Conservation (phyloP, 73 alveolate species). For the Stentor coeruleus region DNA sequence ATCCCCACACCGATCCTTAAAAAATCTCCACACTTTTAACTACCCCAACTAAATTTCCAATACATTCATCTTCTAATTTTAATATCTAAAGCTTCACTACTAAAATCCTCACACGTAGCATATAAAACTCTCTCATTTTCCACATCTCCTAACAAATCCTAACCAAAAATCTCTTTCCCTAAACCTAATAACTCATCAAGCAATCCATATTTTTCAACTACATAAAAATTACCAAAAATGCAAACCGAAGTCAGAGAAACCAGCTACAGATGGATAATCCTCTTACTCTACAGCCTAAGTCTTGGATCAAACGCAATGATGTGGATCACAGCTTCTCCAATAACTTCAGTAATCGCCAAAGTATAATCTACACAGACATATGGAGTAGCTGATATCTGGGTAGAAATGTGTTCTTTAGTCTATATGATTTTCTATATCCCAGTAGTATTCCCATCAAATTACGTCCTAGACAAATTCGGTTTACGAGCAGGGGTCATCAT, state of each 20-base stretch:
- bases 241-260: not conserved
- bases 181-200: too few relatives aligned
- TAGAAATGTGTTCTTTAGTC: slow-evolving; percentile 26
- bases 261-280: slow-evolving; percentile 34
- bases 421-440: slow-evolving; percentile 50
- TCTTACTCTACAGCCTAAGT: slow-evolving; percentile 52
- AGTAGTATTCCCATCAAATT: slow-evolving; percentile 44
- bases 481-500: slow-evolving; percentile 31
- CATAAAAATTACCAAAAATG: not conserved
- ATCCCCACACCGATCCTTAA: too few relatives aligned
- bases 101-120: too few relatives aligned
- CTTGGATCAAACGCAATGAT: slow-evolving; percentile 46
- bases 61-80: too few relatives aligned
- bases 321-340: slow-evolving; percentile 62
- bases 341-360: slow-evolving; percentile 40
- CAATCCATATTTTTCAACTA: too few relatives aligned
- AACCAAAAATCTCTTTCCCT: too few relatives aligned
- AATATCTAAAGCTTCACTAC: too few relatives aligned
- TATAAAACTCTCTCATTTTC: too few relatives aligned
- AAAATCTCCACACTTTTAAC: too few relatives aligned
- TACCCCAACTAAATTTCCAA: too few relatives aligned
- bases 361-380: slow-evolving; percentile 37
- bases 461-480: slow-evolving; percentile 37
- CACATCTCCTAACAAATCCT: too few relatives aligned
- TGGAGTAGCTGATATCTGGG: slow-evolving; percentile 19